Conservation (phyloP, 306 rosid species). For the Acmispon strigosus region DNA sequence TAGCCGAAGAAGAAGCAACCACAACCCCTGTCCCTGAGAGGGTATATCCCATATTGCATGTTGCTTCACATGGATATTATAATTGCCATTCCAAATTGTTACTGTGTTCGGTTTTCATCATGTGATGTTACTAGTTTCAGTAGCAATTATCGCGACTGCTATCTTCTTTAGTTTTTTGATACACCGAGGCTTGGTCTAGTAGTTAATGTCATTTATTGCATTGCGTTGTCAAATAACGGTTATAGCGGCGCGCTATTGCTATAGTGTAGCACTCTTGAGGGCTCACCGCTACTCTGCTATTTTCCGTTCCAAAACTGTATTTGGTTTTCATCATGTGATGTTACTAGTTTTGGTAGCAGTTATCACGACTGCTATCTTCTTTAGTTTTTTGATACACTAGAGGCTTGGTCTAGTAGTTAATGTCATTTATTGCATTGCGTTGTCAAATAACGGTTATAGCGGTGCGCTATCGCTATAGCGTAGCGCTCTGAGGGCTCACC, state of each 20-base stretch:
- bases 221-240: too few species aligned
- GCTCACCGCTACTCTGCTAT: too few species aligned
- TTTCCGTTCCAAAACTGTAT: too few species aligned
- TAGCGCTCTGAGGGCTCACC: too few species aligned
- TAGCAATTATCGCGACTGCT: background rate
- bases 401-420: background rate
- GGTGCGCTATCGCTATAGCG: too few species aligned
- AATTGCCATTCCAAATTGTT: conserved; percentile 2
- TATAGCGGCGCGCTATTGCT: too few species aligned
- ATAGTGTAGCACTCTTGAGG: too few species aligned
- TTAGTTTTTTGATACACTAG: background rate
- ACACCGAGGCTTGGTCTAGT: background rate
- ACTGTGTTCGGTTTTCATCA: conserved; percentile 2
- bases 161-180: background rate
- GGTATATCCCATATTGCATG: conserved; percentile 39
- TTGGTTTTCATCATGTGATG: too few species aligned
- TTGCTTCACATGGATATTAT: conserved; percentile 14
- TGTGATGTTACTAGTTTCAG: conserved; percentile 1
- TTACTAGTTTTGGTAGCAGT: conserved; percentile 2
- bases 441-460: too few species aligned
- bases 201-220: background rate
- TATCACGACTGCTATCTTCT: background rate
- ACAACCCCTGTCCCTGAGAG: conserved; percentile 80
- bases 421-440: background rate
- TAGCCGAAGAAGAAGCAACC: conserved; percentile 73